Percentiles rank a stretch among this genome's conserved stretches.
phyloP scores from a whole-genome alignment of 305 asterid species.

The Fraxinus platypoda region DNA sequence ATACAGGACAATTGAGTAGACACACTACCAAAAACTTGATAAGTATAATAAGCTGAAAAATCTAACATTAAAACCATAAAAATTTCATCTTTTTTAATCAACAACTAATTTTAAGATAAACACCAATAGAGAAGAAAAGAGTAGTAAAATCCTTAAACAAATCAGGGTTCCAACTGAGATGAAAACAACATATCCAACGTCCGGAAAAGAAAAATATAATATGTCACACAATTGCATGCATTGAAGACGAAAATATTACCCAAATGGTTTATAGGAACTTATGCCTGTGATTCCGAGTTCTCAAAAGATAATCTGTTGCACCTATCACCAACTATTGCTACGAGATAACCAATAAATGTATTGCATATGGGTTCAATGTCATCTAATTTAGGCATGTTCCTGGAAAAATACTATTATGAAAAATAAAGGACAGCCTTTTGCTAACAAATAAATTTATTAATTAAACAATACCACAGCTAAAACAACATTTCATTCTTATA shows the following conservation, averaged over 20 bases:
- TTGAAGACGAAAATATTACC: neutral
- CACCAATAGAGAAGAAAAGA: neutral
- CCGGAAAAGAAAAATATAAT: neutral
- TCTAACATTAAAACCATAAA: conserved; percentile 5
- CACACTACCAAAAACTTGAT: conserved; percentile 2
- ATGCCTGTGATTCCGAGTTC: neutral
- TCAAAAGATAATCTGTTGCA: neutral
- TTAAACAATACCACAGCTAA: neutral
- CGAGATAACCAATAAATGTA: neutral
- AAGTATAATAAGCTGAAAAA: neutral
- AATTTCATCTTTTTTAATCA: neutral
- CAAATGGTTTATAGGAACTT: neutral
- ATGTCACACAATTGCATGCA: neutral
- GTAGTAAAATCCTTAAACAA: neutral
- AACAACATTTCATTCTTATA: neutral
- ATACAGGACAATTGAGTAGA: neutral
- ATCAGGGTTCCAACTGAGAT: neutral
- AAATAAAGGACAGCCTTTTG: neutral
- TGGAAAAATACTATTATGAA: neutral
- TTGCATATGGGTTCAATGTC: neutral
- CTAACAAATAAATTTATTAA: neutral
- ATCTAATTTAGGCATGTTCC: neutral
- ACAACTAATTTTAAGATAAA: neutral
- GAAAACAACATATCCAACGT: neutral
- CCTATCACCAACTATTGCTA: neutral